Evolutionary conservation across 2,329 filamentous ascomycete species (phyloP).

Genomic region (Cadophora malorum): DNA sequence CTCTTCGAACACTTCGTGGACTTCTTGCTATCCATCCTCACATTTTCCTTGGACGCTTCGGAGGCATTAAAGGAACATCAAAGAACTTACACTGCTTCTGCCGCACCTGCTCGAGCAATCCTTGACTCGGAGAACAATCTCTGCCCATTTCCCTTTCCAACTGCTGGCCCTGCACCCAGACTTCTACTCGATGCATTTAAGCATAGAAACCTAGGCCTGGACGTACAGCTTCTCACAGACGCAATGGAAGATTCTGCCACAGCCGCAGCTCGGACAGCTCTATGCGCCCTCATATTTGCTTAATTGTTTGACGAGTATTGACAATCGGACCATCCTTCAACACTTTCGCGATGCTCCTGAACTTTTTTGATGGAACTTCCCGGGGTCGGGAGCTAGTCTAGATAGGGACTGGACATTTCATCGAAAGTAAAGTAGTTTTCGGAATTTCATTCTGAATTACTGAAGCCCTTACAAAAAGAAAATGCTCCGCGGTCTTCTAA

Average conservation of each 20-base stretch:
- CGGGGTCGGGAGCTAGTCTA: constrained; percentile 9
- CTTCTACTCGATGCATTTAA: constrained; percentile 40
- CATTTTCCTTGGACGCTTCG: background rate
- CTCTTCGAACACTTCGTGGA: background rate
- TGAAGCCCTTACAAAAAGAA: background rate
- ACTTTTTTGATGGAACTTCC: constrained; percentile 20
- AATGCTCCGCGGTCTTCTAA: background rate
- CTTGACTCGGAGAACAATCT: constrained; percentile 43
- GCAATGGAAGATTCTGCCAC: constrained; percentile 38
- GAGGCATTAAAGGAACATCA: too few species aligned
- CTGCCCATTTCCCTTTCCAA: constrained; percentile 31
- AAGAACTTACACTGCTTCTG: constrained; percentile 43
- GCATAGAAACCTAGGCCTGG: constrained; percentile 41
- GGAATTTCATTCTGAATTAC: background rate
- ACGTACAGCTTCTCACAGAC: constrained; percentile 33
- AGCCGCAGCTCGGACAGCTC: constrained; percentile 41
- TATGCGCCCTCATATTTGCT: constrained; percentile 42
- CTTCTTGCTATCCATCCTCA: background rate
- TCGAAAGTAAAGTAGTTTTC: background rate
- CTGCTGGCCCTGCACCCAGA: constrained; percentile 24
- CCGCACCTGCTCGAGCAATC: constrained; percentile 37
- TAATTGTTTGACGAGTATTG: constrained; percentile 28
- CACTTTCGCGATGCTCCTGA: constrained; percentile 14
- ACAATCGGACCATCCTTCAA: constrained; percentile 26
- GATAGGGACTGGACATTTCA: background rate